A percentile compares a stretch with the other conserved stretches of the same genome.
Evolutionary conservation across 345 rosid species (phyloP).

Genomic region (Citropsis articulata): DNA sequence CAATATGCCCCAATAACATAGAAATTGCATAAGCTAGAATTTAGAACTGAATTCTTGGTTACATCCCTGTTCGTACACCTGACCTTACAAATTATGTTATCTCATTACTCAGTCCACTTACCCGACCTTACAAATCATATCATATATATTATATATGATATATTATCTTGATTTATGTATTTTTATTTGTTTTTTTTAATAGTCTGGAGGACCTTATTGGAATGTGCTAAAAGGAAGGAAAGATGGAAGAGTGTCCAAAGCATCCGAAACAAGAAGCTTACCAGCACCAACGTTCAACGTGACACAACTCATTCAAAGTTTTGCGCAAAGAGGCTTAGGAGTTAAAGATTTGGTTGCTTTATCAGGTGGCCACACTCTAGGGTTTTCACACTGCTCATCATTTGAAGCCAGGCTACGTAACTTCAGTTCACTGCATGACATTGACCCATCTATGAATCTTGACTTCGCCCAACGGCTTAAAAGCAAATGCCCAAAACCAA

Average conservation of each 20-base stretch:
- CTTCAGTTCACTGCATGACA: constrained; percentile 51
- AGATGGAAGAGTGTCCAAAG: constrained; percentile 70
- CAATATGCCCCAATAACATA: too few species aligned
- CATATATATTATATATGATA: background rate
- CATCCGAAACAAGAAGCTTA: constrained; percentile 56
- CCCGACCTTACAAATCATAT: too few species aligned
- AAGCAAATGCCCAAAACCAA: constrained; percentile 45
- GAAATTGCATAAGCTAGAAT: too few species aligned
- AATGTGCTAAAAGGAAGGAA: constrained; percentile 68
- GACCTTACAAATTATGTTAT: too few species aligned
- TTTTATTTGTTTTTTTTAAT: background rate
- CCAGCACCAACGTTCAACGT: constrained; percentile 75
- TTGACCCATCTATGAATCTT: constrained; percentile 60
- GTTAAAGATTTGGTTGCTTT: constrained; percentile 76
- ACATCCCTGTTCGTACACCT: too few species aligned
- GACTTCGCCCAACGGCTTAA: constrained; percentile 42
- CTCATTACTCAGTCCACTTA: background rate
- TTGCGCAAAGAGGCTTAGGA: constrained; percentile 58
- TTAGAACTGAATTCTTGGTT: too few species aligned
- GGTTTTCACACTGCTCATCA: constrained; percentile 87
- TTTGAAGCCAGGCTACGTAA: constrained; percentile 57
- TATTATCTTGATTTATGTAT: background rate
- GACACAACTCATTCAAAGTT: constrained; percentile 67
- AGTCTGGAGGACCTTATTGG: constrained; percentile 85
- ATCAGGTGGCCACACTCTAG: constrained; percentile 78